Base-by-base conservation (phyloP, 805 yeast species). In the Saturnispora sekii region DNA sequence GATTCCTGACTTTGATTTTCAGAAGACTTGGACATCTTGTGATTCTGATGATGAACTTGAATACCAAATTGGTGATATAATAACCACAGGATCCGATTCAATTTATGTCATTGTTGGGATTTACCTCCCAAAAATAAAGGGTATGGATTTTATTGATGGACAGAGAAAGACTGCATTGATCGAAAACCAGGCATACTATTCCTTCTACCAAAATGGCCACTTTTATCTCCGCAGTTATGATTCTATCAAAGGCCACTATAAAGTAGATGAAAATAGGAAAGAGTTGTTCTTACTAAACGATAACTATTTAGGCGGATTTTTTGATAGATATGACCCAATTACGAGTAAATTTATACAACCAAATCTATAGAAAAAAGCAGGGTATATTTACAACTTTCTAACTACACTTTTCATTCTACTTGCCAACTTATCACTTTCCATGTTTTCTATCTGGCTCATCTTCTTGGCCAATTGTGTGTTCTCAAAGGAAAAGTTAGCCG, bases 391-490 rank as follows among this genome's bases (percentile, higher is more conserved):
- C 26, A 50, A 30, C 26, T 47, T 49, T 35, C 48, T 47, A 12
- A 45, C 53, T 45, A 51, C 40, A 35, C 52, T 47, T 11, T 50
- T 37, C 52, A 49, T 47, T 33, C 53, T 40, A 26, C 15, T 35
- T 16, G 41, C 38, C 10, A 50, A 38, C 16, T 34, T 43, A n/a
- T 34, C 46, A 46, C 52, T 56, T 29, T 60, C 62, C 35, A 51
- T 38, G 17, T 41, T 43, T 21, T 52, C 48, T 7, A 38, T 41
- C 8, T 17, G 43, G 30, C 51, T 45, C 56, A 63, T 59, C 46
- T 51, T 56, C 35, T 55, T 55, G 4, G 63, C 62, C n/a, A 66
- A 48, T 21, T 57, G 53, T 2, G 68, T 63, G 1, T 54, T 46
- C 2, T 52, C 48, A 48, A 66, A 66, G 7, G 49, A 47, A 45